Conservation (phyloP, 1,284 basidiomycete genomes). For the Fomitopsis betulina region DNA sequence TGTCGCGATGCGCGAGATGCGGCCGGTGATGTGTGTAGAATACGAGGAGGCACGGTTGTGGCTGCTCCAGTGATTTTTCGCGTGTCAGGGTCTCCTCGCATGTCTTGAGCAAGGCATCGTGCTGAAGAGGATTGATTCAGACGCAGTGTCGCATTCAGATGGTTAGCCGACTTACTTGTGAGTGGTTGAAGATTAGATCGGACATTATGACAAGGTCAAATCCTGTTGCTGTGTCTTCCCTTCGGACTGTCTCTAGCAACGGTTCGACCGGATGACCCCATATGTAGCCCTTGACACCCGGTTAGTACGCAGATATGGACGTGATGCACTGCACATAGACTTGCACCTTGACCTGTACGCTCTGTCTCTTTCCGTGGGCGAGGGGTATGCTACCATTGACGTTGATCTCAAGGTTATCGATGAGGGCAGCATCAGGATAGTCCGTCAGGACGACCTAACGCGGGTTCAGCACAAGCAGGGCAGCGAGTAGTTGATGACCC, state of each 20-base stretch:
- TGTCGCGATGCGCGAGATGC: conserved; percentile 79
- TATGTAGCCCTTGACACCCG: conserved; percentile 66
- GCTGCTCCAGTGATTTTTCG: neutral
- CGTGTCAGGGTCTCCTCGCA: conserved; percentile 49
- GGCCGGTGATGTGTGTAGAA: conserved; percentile 94
- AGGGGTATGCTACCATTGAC: conserved; percentile 51
- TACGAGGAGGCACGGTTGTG: conserved; percentile 65
- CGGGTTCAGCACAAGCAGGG: neutral
- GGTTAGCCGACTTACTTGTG: conserved; percentile 45
- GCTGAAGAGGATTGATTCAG: conserved; percentile 38
- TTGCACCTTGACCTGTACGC: conserved; percentile 48
- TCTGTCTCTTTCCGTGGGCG: conserved; percentile 17
- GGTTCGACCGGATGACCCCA: conserved; percentile 76
- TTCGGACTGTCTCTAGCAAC: conserved; percentile 39
- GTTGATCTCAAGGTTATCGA: conserved; percentile 79
- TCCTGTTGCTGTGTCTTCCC: conserved; percentile 14
- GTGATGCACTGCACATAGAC: neutral
- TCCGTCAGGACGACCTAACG: conserved; percentile 80
- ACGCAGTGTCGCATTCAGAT: neutral
- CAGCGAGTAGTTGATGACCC: conserved; percentile 7
- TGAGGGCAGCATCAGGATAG: conserved; percentile 81
- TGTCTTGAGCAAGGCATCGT: conserved; percentile 78
- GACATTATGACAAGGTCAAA: conserved; percentile 89
- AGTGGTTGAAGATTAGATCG: conserved; percentile 90
- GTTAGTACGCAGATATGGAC: neutral